Conservation (phyloP, 2,329 filamentous ascomycete genomes). For the Fusarium papillatum region DNA sequence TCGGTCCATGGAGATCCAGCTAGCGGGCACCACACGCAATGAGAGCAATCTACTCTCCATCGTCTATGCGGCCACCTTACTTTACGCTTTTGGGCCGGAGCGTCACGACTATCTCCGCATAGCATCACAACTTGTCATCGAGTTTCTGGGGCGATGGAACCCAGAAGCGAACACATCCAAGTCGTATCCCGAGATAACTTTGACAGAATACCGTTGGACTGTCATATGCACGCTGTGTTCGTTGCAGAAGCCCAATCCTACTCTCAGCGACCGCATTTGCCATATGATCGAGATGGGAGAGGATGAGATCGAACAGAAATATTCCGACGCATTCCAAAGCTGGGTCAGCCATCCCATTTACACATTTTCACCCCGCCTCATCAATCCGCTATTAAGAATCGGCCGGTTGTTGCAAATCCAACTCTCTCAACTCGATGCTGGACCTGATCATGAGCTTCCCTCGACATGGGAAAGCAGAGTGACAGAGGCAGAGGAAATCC, state of each 20-base stretch:
- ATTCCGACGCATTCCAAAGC: neutral
- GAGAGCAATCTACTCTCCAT: neutral
- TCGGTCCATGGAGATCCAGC: neutral
- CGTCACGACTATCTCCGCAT: neutral
- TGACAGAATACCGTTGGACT: neutral
- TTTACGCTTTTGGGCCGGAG: neutral
- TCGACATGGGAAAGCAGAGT: neutral
- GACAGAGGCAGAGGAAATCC: neutral
- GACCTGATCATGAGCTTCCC: neutral
- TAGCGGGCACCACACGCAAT: neutral
- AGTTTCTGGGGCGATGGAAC: neutral
- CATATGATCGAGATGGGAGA: neutral
- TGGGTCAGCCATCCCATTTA: neutral
- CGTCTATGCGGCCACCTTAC: neutral
- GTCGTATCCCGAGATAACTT: neutral
- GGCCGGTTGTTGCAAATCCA: neutral
- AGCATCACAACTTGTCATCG: neutral
- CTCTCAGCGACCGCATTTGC: neutral
- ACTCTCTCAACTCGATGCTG: neutral
- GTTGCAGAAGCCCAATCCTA: neutral
- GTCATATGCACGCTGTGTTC: neutral
- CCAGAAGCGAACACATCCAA: neutral
- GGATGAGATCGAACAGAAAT: neutral
- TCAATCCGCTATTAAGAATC: neutral
- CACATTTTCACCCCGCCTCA: neutral